Conservation (phyloP, 352 stramenopile species). For the Pythium sp. region DNA sequence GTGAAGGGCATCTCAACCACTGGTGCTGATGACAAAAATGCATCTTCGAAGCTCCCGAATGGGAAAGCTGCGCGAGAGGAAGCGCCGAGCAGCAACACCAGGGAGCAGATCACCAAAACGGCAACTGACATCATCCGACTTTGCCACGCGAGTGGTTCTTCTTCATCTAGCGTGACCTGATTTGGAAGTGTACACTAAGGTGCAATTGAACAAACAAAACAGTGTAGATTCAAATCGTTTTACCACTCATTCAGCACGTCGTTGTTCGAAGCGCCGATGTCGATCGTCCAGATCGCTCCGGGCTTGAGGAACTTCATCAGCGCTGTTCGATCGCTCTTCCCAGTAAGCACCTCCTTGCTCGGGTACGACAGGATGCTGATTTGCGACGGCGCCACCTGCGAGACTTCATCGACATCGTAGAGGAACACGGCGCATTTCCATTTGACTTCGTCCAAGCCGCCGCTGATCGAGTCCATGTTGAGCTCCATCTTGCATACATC, state of each 20-base stretch:
- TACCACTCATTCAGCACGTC: slow-evolving; percentile 63
- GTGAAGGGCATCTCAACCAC: slow-evolving; percentile 21
- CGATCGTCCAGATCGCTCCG: slow-evolving; percentile 74
- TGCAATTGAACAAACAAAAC: not conserved
- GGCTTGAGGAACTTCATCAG: slow-evolving; percentile 81
- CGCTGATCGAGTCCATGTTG: slow-evolving; percentile 78
- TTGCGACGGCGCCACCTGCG: slow-evolving; percentile 72
- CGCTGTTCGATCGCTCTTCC: slow-evolving; percentile 60
- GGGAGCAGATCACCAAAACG: slow-evolving; percentile 48
- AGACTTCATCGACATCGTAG: slow-evolving; percentile 80
- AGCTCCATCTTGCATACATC: slow-evolving; percentile 77
- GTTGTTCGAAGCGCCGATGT: slow-evolving; percentile 72
- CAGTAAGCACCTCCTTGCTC: slow-evolving; percentile 56
- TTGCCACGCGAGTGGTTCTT: slow-evolving; percentile 4
- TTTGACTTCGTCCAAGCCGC: slow-evolving; percentile 82
- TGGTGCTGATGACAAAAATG: not conserved
- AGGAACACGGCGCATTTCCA: slow-evolving; percentile 84
- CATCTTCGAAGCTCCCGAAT: not conserved
- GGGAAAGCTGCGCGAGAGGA: slow-evolving; percentile 4
- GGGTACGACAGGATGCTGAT: slow-evolving; percentile 78
- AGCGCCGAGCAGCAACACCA: slow-evolving; percentile 11
- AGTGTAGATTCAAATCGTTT: slow-evolving; percentile 11
- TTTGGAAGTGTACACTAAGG: not conserved
- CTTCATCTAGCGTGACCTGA: not conserved
- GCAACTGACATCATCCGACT: slow-evolving; percentile 41